phyloP scores from a whole-genome alignment of 208 protist genomes.

The Porcisia deanei region DNA sequence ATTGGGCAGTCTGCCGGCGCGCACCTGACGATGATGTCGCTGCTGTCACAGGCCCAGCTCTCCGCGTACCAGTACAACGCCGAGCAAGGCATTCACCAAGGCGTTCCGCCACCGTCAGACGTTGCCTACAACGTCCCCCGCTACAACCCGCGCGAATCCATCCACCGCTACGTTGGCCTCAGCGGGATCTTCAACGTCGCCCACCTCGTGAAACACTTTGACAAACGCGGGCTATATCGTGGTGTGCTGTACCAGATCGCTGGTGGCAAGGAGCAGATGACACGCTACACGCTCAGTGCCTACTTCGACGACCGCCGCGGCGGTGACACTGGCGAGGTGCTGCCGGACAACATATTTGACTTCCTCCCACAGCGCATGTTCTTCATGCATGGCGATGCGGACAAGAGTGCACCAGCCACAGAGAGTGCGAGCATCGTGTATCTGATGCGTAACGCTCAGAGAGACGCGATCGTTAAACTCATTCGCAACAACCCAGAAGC shows the following conservation, averaged over 20 bases:
- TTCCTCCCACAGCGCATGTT: conserved; percentile 77
- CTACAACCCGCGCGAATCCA: conserved; percentile 84
- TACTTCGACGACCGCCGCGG: conserved; percentile 73
- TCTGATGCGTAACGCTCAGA: conserved; percentile 65
- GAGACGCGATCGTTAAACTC: conserved; percentile 37
- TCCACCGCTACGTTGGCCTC: conserved; percentile 81
- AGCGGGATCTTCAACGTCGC: conserved; percentile 85
- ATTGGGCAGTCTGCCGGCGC: conserved; percentile 83
- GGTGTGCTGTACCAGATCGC: conserved; percentile 65
- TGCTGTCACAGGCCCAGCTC: conserved; percentile 83
- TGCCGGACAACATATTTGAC: conserved; percentile 86
- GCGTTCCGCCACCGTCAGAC: conserved; percentile 38
- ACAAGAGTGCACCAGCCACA: conserved; percentile 72
- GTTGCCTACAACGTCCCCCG: conserved; percentile 81
- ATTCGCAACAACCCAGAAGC: conserved; percentile 25
- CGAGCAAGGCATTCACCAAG: conserved; percentile 29
- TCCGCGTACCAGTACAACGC: conserved; percentile 47
- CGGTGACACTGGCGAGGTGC: conserved; percentile 57
- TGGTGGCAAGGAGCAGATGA: conserved; percentile 43
- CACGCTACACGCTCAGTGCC: conserved; percentile 47
- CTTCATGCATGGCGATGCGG: conserved; percentile 83
- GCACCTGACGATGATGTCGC: conserved; percentile 87
- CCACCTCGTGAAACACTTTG: conserved; percentile 56
- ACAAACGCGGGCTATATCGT: conserved; percentile 60
- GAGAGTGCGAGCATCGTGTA: conserved; percentile 82